Evolutionary conservation across 768 basidiomycete genomes (phyloP).

Genomic region (Phylloporus sp.): DNA sequence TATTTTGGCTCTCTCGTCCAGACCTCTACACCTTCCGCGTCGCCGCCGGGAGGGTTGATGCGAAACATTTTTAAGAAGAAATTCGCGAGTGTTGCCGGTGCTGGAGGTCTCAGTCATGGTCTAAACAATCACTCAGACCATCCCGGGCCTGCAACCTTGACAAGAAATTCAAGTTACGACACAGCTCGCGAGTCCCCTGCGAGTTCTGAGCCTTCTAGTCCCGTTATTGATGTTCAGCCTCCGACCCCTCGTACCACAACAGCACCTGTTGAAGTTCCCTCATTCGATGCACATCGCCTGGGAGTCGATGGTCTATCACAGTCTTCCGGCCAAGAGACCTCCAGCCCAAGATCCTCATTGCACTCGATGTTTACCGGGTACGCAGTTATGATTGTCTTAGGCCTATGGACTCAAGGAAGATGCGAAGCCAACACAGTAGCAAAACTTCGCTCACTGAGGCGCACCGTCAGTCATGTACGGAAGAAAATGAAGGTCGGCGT

Average conservation of each 20-base stretch:
- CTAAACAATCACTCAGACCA: background rate
- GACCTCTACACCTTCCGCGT: background rate
- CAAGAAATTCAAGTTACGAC: slow-evolving; percentile 1
- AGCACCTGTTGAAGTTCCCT: background rate
- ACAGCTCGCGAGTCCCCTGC: slow-evolving; percentile 11
- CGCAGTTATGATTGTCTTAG: background rate
- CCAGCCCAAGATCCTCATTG: background rate
- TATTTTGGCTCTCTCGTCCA: slow-evolving; percentile 11
- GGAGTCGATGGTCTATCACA: background rate
- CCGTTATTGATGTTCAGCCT: slow-evolving; percentile 11
- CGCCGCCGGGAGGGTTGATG: background rate
- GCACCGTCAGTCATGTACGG: slow-evolving; percentile 1
- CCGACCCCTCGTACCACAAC: slow-evolving; percentile 4
- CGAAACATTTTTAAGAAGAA: background rate
- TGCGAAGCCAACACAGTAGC: slow-evolving; percentile 11
- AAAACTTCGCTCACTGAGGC: slow-evolving; percentile 10
- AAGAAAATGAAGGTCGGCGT: slow-evolving; percentile 9
- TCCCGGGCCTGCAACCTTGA: background rate
- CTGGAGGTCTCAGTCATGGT: background rate
- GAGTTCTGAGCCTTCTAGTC: slow-evolving; percentile 1
- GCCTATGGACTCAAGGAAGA: background rate
- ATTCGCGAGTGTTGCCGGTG: background rate
- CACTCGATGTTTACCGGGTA: slow-evolving; percentile 12
- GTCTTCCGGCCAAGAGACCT: slow-evolving; percentile 1
- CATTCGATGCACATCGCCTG: background rate